Conservation (phyloP, 2,329 filamentous ascomycete species). For the Xylariaceae sp. region DNA sequence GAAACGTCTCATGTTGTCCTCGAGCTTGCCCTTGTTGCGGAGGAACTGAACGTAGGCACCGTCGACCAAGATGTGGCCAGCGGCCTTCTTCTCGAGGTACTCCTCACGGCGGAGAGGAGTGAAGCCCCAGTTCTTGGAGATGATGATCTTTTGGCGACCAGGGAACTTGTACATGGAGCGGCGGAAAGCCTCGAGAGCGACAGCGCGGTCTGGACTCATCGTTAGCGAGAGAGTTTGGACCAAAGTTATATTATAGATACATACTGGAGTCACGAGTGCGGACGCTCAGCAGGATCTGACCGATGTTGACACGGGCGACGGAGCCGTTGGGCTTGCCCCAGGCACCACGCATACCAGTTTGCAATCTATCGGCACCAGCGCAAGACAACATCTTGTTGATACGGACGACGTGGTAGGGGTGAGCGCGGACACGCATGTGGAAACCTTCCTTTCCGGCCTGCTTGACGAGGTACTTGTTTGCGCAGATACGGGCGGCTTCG, state of each 20-base stretch:
- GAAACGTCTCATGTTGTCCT: conserved; percentile 88
- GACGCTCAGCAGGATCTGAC: conserved; percentile 96
- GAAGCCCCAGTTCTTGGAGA: conserved; percentile 99
- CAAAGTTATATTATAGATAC: conserved; percentile 32
- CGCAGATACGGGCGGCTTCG: conserved; percentile 99
- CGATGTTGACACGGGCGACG: conserved; percentile 99
- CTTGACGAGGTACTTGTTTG: conserved; percentile 94
- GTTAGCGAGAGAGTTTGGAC: background rate
- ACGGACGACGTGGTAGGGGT: conserved; percentile 99
- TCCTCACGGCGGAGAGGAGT: conserved; percentile 96
- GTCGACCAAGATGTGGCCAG: conserved; percentile 89
- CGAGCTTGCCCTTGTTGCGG: conserved; percentile 81
- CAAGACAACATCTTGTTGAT: conserved; percentile 99
- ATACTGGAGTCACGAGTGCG: conserved; percentile 89
- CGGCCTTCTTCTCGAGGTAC: conserved; percentile 92
- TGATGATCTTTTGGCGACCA: conserved; percentile 99
- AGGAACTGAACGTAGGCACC: conserved; percentile 99
- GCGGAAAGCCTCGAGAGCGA: conserved; percentile 96
- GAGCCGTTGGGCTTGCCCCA: conserved; percentile 99
- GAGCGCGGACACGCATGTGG: conserved; percentile 75
- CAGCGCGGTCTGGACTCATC: conserved; percentile 63
- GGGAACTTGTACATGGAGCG: conserved; percentile 99
- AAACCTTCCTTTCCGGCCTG: conserved; percentile 66
- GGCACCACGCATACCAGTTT: conserved; percentile 99
- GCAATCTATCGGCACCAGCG: conserved; percentile 99